Base-by-base conservation (phyloP, 2,329 filamentous ascomycete species). In the Elsinoe ampelina region DNA sequence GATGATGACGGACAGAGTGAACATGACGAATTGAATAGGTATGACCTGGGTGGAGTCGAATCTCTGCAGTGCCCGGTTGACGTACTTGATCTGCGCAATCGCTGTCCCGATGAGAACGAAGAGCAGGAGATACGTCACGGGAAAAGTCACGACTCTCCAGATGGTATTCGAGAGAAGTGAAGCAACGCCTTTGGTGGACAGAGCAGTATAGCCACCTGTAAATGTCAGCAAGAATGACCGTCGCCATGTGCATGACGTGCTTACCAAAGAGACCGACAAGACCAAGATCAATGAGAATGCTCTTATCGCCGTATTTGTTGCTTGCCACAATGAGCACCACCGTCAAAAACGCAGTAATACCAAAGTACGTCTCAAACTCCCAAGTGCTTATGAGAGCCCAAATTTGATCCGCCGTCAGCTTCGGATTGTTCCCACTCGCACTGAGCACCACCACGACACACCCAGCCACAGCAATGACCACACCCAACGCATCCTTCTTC, bases 1-100 rank as follows among this genome's bases (percentile, higher is more conserved):
- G 54, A 95, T 79, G 63, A 98, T 97, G 61, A 97, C 93, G 5
- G 88, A 95, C 6, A 98, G 78, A 0, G 93, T 98, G 70, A 98
- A 98, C 61, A 95, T 81, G 51, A 98, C 93, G 65, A 98, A 98
- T 67, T 98, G 93, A 12, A 93, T 93, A 0, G 93, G 93, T 61
- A 98, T 98, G 63, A 98, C 93, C 69, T 96, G 90, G 0, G 93
- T 98, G 5, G 93, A 95, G 70, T 96, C 89, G 74, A 97, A 98
- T 47, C 88, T 84, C 69, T 96, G 91, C 54, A 98, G 77, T 1
- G 86, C 85, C 54, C 82, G 87, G 73, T 97, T 98, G 68, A 98
- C 81, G 68, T 97, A 98, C 68, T 89, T 92, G 64, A 98, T 92
- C 73, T 98, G 93, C 86, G 97, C 90, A 59, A 98, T 77, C 5